These are phyloP conservation scores for Coleophoma cylindrospora DNA, from an alignment of 2,329 filamentous ascomycete species.

Conservation along the genomic window DNA sequence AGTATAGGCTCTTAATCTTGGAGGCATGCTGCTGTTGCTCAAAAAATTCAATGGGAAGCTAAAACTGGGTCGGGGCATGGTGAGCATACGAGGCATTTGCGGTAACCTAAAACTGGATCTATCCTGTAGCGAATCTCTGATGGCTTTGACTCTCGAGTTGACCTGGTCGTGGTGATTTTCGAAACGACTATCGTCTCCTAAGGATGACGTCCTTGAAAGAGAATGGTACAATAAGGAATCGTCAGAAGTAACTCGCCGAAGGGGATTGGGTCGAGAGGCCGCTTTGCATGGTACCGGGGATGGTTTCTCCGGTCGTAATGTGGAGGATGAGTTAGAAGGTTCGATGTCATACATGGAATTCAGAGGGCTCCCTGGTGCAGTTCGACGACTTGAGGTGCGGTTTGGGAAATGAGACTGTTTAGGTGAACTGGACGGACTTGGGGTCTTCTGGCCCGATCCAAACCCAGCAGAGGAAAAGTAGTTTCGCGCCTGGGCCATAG, in stretches of 20 bases:
- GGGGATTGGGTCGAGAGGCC: not conserved
- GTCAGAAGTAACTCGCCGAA: slow-evolving; percentile 67
- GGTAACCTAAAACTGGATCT: slow-evolving; percentile 70
- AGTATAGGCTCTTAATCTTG: slow-evolving; percentile 21
- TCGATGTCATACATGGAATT: not conserved
- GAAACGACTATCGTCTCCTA: slow-evolving; percentile 80
- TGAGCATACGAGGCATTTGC: slow-evolving; percentile 40
- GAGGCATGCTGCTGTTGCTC: slow-evolving; percentile 14
- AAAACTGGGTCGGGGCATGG: slow-evolving; percentile 35
- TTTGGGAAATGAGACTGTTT: slow-evolving; percentile 1
- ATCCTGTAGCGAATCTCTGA: slow-evolving; percentile 82
- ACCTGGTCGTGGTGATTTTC: slow-evolving; percentile 77
- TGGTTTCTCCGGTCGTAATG: not conserved
- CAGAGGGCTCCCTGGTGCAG: not conserved
- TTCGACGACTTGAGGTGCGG: slow-evolving; percentile 7
- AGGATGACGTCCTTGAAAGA: slow-evolving; percentile 72
- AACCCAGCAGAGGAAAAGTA: slow-evolving; percentile 18
- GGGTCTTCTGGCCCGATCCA: slow-evolving; percentile 9
- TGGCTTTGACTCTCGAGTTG: slow-evolving; percentile 84
- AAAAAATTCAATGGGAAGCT: slow-evolving; percentile 29
- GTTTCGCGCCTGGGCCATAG: slow-evolving; percentile 27
- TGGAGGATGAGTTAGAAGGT: not conserved
- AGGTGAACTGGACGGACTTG: slow-evolving; percentile 6
- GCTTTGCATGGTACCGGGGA: not conserved
- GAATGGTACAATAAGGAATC: slow-evolving; percentile 73